These are phyloP conservation scores for Alternaria arborescens DNA, from an alignment of 2,329 filamentous ascomycete genomes.

Conservation along the genomic window DNA sequence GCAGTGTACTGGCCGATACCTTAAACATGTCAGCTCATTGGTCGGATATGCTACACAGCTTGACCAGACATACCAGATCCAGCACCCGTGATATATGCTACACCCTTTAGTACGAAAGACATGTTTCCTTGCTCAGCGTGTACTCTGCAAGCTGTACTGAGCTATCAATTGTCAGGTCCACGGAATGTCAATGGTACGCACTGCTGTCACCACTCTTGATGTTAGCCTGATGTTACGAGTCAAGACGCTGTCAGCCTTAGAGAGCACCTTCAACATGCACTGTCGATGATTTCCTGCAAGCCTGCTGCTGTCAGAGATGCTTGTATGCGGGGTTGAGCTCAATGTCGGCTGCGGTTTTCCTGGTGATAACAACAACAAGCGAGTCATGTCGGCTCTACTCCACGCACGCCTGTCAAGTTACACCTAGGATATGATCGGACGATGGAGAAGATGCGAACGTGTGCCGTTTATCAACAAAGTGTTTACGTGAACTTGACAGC, in stretches of 20 bases:
- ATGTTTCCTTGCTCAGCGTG: constrained; percentile 31
- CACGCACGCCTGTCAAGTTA: not conserved
- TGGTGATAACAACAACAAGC: not conserved
- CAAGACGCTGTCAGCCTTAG: not conserved
- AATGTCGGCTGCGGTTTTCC: constrained; percentile 13
- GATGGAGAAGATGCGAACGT: not conserved
- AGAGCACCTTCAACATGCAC: not conserved
- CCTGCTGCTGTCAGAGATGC: not conserved
- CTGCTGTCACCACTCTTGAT: not conserved
- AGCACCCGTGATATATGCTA: constrained; percentile 61
- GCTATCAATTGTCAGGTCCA: not conserved
- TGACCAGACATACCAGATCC: constrained; percentile 52
- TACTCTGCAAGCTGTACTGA: not conserved
- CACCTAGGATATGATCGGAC: not conserved
- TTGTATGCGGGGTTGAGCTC: not conserved
- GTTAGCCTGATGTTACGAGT: not conserved
- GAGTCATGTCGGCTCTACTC: not conserved
- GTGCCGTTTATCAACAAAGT: not conserved
- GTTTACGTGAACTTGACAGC: not conserved
- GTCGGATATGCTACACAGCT: not conserved
- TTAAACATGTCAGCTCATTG: constrained; percentile 28
- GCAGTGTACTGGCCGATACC: constrained; percentile 61
- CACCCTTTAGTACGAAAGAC: constrained; percentile 55
- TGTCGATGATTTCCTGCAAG: not conserved
- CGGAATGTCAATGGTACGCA: not conserved